These are phyloP conservation scores for Mitragyna speciosa DNA, from an alignment of 257 asterid species.

Conservation along the genomic window DNA sequence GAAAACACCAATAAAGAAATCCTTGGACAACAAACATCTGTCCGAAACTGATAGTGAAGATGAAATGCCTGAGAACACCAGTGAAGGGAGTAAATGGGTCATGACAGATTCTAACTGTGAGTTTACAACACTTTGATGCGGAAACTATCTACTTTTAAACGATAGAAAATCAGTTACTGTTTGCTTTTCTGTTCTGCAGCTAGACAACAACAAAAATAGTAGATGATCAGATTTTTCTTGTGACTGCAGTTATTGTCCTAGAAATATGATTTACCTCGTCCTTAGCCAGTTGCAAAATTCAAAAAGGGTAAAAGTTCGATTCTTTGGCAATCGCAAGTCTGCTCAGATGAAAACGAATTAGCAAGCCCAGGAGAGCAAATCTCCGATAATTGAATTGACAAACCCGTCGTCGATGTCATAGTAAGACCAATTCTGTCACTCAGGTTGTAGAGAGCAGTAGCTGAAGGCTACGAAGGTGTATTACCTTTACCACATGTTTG, in stretches of 20 bases:
- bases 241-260: constrained; percentile 69
- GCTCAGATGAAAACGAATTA: no score
- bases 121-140: constrained; percentile 12
- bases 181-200: no score
- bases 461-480: no score
- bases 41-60: constrained; percentile 35
- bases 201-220: no score
- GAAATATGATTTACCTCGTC: constrained; percentile 52
- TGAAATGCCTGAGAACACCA: constrained; percentile 27
- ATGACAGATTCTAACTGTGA: constrained; percentile 87
- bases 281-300: constrained; percentile 11
- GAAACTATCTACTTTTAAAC: not conserved
- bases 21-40: constrained; percentile 34
- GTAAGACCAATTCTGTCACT: no score
- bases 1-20: constrained; percentile 37
- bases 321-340: no score
- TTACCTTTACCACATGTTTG: no score
- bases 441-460: no score
- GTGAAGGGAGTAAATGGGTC: constrained; percentile 64
- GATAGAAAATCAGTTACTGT: no score
- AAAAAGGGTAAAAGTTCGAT: constrained; percentile 35
- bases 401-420: no score
- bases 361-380: no score
- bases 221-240: constrained; percentile 7
- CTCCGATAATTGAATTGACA: not conserved